Evolutionary conservation across 2,329 filamentous ascomycete genomes (phyloP).

Genomic region (Beauveria scarabaeidicola): DNA sequence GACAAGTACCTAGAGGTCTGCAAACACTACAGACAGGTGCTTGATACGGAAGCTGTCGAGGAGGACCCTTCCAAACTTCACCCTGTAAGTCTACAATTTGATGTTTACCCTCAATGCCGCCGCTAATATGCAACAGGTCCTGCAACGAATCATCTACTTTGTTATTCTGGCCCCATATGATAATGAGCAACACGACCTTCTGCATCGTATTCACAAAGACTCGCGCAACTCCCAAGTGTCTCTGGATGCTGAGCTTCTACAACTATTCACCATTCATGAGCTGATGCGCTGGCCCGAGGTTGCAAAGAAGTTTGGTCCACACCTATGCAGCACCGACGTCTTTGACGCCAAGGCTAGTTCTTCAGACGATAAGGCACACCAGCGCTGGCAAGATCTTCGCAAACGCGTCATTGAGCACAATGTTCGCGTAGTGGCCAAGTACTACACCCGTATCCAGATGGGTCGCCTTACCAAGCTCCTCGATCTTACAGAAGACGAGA

Average conservation of each 20-base stretch:
- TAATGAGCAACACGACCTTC: constrained; percentile 95
- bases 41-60: constrained; percentile 93
- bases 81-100: constrained; percentile 51
- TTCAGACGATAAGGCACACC: constrained; percentile 69
- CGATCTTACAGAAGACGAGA: constrained; percentile 89
- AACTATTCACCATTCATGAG: constrained; percentile 90
- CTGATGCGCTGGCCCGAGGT: constrained; percentile 98
- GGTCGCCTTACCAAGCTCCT: constrained; percentile 81
- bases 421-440: constrained; percentile 92
- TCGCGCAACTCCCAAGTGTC: constrained; percentile 69
- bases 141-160: constrained; percentile 96
- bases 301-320: constrained; percentile 76
- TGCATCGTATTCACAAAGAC: constrained; percentile 87
- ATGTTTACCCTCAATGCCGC: neutral
- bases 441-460: constrained; percentile 97
- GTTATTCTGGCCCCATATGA: constrained; percentile 93
- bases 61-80: constrained; percentile 78
- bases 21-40: constrained; percentile 94
- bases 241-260: constrained; percentile 76
- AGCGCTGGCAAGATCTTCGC: constrained; percentile 87
- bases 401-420: constrained; percentile 99
- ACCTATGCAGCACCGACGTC: constrained; percentile 82
- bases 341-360: constrained; percentile 63
- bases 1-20: constrained; percentile 95
- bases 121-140: constrained; percentile 45